Percentiles rank a stretch among this genome's conserved stretches.
Evolutionary conservation across 208 protist species (phyloP).

Genomic region (Wallacemonas sp.): DNA sequence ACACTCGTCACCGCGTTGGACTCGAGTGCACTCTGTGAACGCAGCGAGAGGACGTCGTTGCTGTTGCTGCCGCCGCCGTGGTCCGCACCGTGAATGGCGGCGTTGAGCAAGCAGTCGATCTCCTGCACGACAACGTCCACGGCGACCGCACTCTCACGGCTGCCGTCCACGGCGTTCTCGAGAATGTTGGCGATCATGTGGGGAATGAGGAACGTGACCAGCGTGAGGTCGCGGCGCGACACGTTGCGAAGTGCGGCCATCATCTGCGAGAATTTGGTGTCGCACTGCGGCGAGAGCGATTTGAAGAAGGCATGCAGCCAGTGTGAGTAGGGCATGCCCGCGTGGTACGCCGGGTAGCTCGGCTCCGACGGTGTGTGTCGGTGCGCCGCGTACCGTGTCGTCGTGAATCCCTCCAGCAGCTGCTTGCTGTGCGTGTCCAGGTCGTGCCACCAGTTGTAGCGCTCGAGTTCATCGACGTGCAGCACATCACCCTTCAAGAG

Average conservation of each 20-base stretch:
- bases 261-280: conserved; percentile 60
- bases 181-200: conserved; percentile 76
- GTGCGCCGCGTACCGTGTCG: conserved; percentile 61
- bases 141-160: conserved; percentile 1
- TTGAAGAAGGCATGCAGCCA: conserved; percentile 82
- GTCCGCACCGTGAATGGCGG: conserved; percentile 14
- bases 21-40: conserved; percentile 47
- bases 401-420: conserved; percentile 75
- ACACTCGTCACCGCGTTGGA: neutral
- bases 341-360: conserved; percentile 62
- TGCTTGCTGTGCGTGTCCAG: conserved; percentile 53
- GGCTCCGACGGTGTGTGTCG: conserved; percentile 44
- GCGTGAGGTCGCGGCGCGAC: conserved; percentile 60
- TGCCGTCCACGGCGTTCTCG: conserved; percentile 26
- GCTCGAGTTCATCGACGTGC: conserved; percentile 69
- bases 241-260: conserved; percentile 80
- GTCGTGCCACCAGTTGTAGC: conserved; percentile 77
- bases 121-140: conserved; percentile 47
- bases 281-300: conserved; percentile 49
- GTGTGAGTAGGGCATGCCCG: conserved; percentile 43
- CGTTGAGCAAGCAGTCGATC: conserved; percentile 46
- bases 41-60: conserved; percentile 24
- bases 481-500: conserved; percentile 51
- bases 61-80: too few species aligned
- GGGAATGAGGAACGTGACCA: conserved; percentile 74